A percentile compares a stretch with the other conserved stretches of the same genome.
Conservation (phyloP, 2,329 filamentous ascomycete species). For the Colletotrichum cereale region DNA sequence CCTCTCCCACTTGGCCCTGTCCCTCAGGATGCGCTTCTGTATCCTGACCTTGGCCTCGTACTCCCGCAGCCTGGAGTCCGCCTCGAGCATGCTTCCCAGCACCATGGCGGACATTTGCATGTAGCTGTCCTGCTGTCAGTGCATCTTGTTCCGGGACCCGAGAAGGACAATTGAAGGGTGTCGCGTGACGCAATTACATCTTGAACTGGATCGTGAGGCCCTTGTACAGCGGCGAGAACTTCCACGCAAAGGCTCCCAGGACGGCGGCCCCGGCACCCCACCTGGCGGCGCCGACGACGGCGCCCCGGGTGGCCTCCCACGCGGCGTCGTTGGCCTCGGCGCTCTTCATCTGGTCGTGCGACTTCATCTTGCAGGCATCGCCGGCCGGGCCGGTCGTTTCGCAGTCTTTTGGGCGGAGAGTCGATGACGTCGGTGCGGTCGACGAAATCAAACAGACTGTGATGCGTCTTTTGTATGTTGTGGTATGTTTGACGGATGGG, state of each 20-base stretch:
- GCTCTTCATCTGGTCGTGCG: slow-evolving; percentile 70
- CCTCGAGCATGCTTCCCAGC: slow-evolving; percentile 82
- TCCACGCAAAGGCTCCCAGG: slow-evolving; percentile 72
- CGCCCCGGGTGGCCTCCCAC: slow-evolving; percentile 78
- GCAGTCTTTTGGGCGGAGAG: slow-evolving; percentile 15
- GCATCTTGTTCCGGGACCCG: not conserved
- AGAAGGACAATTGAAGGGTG: not conserved
- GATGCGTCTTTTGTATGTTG: not conserved
- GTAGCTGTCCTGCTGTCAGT: slow-evolving; percentile 66
- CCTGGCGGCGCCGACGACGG: slow-evolving; percentile 74
- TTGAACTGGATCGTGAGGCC: slow-evolving; percentile 82
- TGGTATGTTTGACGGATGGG: not conserved
- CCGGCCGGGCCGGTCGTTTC: slow-evolving; percentile 1
- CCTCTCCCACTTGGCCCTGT: slow-evolving; percentile 76
- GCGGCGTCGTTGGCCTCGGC: slow-evolving; percentile 78
- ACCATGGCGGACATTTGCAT: slow-evolving; percentile 89
- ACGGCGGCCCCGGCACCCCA: slow-evolving; percentile 77
- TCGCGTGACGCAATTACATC: slow-evolving; percentile 67
- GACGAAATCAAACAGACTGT: not conserved
- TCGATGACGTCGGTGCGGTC: slow-evolving; percentile 30
- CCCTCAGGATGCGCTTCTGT: slow-evolving; percentile 71
- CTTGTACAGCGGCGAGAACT: slow-evolving; percentile 78
- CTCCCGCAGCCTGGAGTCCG: slow-evolving; percentile 74
- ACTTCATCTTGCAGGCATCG: slow-evolving; percentile 53
- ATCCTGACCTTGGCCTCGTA: slow-evolving; percentile 76